Percentiles rank a stretch among this genome's conserved stretches.
These are phyloP conservation scores for Scalesia atractyloides DNA, from an alignment of 129 eudicot genomes.

Conservation along the genomic window DNA sequence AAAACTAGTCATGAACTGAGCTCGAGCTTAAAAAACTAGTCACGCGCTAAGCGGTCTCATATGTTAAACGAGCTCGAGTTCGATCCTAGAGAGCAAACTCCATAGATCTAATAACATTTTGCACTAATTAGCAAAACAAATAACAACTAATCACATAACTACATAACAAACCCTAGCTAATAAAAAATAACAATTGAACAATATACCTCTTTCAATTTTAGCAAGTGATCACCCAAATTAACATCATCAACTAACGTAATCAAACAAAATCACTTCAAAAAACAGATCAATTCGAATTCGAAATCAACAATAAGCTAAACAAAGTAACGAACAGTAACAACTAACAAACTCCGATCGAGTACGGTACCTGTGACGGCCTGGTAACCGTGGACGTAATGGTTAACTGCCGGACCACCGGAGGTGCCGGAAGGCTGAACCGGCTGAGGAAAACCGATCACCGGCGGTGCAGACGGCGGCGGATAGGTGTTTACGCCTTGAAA, in stretches of 20 bases:
- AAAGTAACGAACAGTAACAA: too few relatives aligned
- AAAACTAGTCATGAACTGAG: too few relatives aligned
- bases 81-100: neutral
- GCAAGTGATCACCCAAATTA: conserved; percentile 7
- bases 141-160: too few relatives aligned
- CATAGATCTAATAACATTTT: neutral
- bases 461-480: conserved; percentile 59
- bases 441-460: conserved; percentile 78
- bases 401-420: conserved; percentile 15
- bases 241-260: neutral
- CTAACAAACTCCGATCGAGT: too few relatives aligned
- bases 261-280: neutral
- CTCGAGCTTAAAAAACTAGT: too few relatives aligned
- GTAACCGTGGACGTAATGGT: conserved; percentile 66
- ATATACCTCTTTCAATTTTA: neutral
- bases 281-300: too few relatives aligned
- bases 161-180: neutral
- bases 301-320: too few relatives aligned
- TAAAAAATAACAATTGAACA: neutral
- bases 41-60: too few relatives aligned
- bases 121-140: neutral
- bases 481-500: conserved; percentile 75
- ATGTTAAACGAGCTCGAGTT: too few relatives aligned
- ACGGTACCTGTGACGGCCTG: conserved; percentile 71
- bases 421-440: conserved; percentile 17